phyloP scores from a whole-genome alignment of 371 early-diverging fungal genomes.

The Globomyces sp. region DNA sequence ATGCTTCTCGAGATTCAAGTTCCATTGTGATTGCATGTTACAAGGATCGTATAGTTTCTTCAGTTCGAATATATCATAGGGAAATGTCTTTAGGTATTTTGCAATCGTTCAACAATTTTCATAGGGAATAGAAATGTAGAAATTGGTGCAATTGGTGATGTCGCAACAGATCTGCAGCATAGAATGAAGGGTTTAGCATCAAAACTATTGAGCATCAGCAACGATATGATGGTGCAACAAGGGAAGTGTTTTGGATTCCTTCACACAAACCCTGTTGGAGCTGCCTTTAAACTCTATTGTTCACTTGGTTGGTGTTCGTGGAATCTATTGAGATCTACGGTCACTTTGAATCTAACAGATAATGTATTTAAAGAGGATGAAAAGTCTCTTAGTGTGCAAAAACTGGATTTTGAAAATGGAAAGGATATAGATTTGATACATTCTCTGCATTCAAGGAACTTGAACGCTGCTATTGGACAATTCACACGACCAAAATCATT shows the following conservation, averaged over 20 bases:
- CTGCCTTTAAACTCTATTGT: conserved; percentile 7
- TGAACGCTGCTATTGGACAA: not conserved
- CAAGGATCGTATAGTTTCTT: not conserved
- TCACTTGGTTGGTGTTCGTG: not conserved
- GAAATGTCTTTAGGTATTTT: not conserved
- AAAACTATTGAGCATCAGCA: not conserved
- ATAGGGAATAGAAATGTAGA: not conserved
- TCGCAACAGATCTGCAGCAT: conserved; percentile 1
- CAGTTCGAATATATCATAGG: conserved; percentile 8
- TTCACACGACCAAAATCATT: not conserved
- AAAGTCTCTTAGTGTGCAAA: not conserved
- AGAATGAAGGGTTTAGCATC: conserved; percentile 1
- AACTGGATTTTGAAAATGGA: not conserved
- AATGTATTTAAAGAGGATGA: not conserved
- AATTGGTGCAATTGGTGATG: conserved; percentile 8
- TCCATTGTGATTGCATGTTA: not conserved
- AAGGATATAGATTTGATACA: not conserved
- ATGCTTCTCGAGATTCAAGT: not conserved
- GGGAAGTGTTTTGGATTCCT: not conserved
- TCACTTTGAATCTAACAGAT: not conserved
- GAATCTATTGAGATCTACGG: not conserved
- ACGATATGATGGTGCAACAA: not conserved
- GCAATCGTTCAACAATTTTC: too few species aligned
- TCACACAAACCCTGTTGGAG: conserved; percentile 1
- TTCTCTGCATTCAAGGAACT: not conserved